A percentile compares a stretch with the other conserved stretches of the same genome.
Conservation (phyloP, 78 protist genomes). For the Protostelium mycophagum region DNA sequence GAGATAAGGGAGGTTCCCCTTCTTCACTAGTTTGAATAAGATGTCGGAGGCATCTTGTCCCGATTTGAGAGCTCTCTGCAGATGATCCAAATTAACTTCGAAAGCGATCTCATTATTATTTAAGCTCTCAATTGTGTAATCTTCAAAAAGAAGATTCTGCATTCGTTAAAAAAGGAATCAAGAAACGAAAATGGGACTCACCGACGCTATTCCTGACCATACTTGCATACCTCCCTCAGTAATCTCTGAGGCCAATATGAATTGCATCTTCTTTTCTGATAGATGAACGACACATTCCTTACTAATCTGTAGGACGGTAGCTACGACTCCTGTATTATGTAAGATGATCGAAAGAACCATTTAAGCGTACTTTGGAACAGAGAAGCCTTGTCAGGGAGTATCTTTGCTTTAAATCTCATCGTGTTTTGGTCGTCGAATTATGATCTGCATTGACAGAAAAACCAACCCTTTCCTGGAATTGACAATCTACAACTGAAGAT, state of each 20-base stretch:
- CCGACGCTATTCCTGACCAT: constrained; percentile 6
- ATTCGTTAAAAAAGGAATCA: background rate
- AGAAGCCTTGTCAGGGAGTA: background rate
- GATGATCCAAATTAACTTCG: background rate
- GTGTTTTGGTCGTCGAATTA: too few relatives aligned
- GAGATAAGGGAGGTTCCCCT: background rate
- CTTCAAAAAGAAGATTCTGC: background rate
- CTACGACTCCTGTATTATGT: constrained; percentile 1
- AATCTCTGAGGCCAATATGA: background rate
- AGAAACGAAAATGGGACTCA: background rate
- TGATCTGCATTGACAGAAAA: too few relatives aligned
- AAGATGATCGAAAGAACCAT: background rate
- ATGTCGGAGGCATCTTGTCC: constrained; percentile 1
- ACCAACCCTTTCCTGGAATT: too few relatives aligned
- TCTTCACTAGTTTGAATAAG: background rate
- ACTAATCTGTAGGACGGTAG: constrained; percentile 3
- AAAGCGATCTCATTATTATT: background rate
- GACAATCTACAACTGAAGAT: too few relatives aligned
- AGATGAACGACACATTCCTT: constrained; percentile 2
- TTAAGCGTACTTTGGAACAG: background rate
- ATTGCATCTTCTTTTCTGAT: background rate
- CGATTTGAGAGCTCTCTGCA: constrained; percentile 3
- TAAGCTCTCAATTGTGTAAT: background rate
- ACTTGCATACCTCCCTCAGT: constrained; percentile 3
- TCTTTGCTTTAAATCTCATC: constrained; percentile 4